Conservation (phyloP, 2,329 filamentous ascomycete genomes). For the Colletotrichum sojae region DNA sequence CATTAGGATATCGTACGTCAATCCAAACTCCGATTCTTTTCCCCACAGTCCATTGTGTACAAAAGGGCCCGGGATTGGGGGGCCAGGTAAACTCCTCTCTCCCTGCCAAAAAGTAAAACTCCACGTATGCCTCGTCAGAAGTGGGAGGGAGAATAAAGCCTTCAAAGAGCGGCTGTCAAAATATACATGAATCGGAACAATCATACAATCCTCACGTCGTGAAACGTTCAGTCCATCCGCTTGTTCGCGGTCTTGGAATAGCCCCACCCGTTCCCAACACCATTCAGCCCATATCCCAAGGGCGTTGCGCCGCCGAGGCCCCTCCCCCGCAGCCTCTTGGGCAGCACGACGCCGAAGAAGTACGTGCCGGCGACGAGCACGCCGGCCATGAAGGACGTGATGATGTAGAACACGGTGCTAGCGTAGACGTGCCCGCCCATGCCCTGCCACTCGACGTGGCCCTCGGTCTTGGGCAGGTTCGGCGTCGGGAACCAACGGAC, state of each 20-base stretch:
- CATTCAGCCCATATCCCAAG: constrained; percentile 64
- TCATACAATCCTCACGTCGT: constrained; percentile 25
- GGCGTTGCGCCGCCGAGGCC: constrained; percentile 71
- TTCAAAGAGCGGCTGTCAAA: neutral
- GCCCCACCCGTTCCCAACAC: constrained; percentile 72
- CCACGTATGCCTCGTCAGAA: constrained; percentile 6
- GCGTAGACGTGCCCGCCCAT: constrained; percentile 75
- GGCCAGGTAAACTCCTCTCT: neutral
- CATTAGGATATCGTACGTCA: constrained; percentile 33
- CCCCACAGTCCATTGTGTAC: constrained; percentile 18
- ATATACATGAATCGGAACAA: constrained; percentile 36
- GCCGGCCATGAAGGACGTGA: constrained; percentile 72
- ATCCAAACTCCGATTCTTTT: constrained; percentile 31
- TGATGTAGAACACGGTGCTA: constrained; percentile 73
- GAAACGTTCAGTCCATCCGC: constrained; percentile 59
- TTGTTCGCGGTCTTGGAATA: constrained; percentile 72
- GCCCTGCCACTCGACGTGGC: constrained; percentile 75
- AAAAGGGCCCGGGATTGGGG: constrained; percentile 1
- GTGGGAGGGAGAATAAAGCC: neutral
- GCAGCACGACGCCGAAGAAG: constrained; percentile 73
- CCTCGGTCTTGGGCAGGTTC: constrained; percentile 76
- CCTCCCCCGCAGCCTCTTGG: constrained; percentile 64
- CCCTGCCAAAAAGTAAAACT: constrained; percentile 8
- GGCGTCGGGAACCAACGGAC: constrained; percentile 90
- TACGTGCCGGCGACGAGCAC: constrained; percentile 68